Evolutionary conservation across 208 protist genomes (phyloP).

Genomic region (Trypanosoma avium): DNA sequence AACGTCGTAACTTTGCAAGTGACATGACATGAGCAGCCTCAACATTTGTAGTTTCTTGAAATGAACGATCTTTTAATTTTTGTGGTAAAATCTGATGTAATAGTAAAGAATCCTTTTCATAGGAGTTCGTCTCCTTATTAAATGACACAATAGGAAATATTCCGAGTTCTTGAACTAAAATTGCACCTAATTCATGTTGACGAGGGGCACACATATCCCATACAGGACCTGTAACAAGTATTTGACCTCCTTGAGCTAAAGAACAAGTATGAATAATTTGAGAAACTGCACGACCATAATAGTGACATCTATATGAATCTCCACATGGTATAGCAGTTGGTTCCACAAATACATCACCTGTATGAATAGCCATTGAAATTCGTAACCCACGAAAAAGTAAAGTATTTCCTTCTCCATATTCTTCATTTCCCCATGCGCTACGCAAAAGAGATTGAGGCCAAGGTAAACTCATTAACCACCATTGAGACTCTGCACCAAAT

Average conservation of each 20-base stretch:
- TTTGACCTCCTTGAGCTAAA: conserved; percentile 79
- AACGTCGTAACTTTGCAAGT: conserved; percentile 45
- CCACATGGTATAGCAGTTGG: conserved; percentile 55
- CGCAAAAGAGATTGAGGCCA: conserved; percentile 70
- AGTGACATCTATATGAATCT: conserved; percentile 65
- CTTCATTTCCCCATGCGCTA: conserved; percentile 27
- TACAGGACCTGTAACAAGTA: conserved; percentile 61
- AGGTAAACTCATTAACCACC: conserved; percentile 73
- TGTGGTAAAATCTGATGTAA: conserved; percentile 60
- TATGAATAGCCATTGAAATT: conserved; percentile 73
- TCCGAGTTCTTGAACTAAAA: conserved; percentile 55
- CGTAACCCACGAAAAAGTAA: conserved; percentile 69
- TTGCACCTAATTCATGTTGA: conserved; percentile 55
- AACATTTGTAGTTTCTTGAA: conserved; percentile 36
- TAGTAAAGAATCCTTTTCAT: conserved; percentile 69
- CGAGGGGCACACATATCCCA: conserved; percentile 60
- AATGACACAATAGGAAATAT: conserved; percentile 65
- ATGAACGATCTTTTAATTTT: conserved; percentile 45
- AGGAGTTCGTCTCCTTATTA: conserved; percentile 56
- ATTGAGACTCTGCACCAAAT: conserved; percentile 74
- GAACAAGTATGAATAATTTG: conserved; percentile 73
- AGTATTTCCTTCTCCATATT: conserved; percentile 26
- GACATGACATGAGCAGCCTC: conserved; percentile 32
- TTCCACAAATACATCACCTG: conserved; percentile 69
- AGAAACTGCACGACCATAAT: conserved; percentile 80